These are phyloP conservation scores for Phytophthora agathidicida DNA, from an alignment of 352 stramenopile species.

Conservation along the genomic window DNA sequence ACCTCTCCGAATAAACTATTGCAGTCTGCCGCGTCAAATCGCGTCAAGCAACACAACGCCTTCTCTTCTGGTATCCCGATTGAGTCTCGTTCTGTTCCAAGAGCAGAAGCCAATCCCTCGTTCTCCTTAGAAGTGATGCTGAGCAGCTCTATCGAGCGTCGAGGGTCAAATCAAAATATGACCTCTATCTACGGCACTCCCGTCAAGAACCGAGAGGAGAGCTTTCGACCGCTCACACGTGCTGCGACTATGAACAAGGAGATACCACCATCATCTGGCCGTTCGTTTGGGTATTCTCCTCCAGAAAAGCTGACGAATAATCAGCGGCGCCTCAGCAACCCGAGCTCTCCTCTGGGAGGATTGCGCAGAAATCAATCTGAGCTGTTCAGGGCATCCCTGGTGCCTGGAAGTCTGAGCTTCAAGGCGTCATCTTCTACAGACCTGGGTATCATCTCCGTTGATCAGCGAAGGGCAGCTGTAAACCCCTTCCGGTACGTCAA, in stretches of 20 bases:
- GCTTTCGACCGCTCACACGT: slow-evolving; percentile 35
- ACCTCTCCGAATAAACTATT: slow-evolving; percentile 9
- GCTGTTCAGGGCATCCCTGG: slow-evolving; percentile 27
- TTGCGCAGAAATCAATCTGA: slow-evolving; percentile 45
- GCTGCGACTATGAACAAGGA: slow-evolving; percentile 40
- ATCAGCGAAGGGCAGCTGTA: slow-evolving; percentile 21
- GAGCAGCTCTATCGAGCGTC: slow-evolving; percentile 23
- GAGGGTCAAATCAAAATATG: slow-evolving; percentile 12
- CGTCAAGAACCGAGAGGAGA: slow-evolving; percentile 24
- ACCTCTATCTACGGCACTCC: slow-evolving; percentile 22
- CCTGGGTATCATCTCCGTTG: neutral
- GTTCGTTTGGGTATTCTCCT: slow-evolving; percentile 16
- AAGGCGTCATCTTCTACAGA: slow-evolving; percentile 27
- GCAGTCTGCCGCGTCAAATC: neutral
- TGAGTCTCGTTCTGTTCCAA: slow-evolving; percentile 16
- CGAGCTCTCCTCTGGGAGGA: slow-evolving; percentile 22
- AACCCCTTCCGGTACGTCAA: slow-evolving; percentile 64
- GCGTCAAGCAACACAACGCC: neutral
- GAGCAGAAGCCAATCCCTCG: slow-evolving; percentile 9
- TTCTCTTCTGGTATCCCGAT: slow-evolving; percentile 19
- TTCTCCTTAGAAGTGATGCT: slow-evolving; percentile 33
- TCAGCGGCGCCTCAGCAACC: slow-evolving; percentile 31
- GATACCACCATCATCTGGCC: slow-evolving; percentile 8
- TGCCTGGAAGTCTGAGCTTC: slow-evolving; percentile 25
- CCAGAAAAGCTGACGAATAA: slow-evolving; percentile 12